Conservation (phyloP, 345 rosid species). For the Rubroshorea leprosula region DNA sequence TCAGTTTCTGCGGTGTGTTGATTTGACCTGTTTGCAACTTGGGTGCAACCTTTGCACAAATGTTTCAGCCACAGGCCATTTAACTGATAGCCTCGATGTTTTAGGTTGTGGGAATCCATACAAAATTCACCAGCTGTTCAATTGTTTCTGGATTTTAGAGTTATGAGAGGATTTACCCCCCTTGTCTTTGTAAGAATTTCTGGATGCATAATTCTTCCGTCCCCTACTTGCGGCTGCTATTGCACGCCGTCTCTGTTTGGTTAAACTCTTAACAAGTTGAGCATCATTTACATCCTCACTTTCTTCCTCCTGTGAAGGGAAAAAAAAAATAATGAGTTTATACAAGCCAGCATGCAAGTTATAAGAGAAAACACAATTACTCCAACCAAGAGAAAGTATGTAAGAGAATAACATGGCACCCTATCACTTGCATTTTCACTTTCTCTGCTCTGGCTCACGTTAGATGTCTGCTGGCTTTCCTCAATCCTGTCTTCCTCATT, state of each 20-base stretch:
- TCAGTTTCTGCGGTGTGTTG: too few relatives aligned
- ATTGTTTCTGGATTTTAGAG: too few relatives aligned
- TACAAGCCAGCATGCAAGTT: too few relatives aligned
- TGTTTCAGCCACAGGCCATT: too few relatives aligned
- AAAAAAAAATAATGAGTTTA: not conserved
- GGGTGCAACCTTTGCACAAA: too few relatives aligned
- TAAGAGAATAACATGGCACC: conserved; percentile 28
- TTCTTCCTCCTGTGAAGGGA: conserved; percentile 29
- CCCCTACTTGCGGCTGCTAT: conserved; percentile 59
- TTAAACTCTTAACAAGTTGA: conserved; percentile 53
- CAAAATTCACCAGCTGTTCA: too few relatives aligned
- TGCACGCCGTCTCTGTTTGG: conserved; percentile 70
- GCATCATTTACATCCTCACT: conserved; percentile 28
- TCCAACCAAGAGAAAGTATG: too few relatives aligned
- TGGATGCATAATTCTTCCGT: conserved; percentile 47
- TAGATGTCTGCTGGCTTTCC: conserved; percentile 24
- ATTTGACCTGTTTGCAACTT: too few relatives aligned
- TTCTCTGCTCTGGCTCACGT: conserved; percentile 32
- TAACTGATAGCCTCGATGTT: too few relatives aligned
- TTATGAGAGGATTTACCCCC: conserved; percentile 62
- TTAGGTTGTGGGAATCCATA: too few relatives aligned
- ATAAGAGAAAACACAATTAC: too few relatives aligned
- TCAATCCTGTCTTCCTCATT: conserved; percentile 24
- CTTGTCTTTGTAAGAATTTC: conserved; percentile 86
- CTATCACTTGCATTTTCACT: conserved; percentile 33